Conservation (phyloP, 2,329 filamentous ascomycete species). For the Pseudogymnoascus verrucosus region DNA sequence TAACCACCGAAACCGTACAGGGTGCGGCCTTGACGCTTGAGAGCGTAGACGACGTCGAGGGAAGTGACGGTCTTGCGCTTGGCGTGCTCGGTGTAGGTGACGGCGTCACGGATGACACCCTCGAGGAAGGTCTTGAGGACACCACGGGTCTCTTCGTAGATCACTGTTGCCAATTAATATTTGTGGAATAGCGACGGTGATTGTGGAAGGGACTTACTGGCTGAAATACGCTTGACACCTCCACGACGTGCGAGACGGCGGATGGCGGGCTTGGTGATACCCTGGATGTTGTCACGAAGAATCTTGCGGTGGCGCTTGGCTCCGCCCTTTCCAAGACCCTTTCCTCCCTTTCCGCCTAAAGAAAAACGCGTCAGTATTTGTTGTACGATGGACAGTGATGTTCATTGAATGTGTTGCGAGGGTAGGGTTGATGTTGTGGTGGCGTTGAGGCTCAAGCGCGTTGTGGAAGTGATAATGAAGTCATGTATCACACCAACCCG, state of each 20-base stretch:
- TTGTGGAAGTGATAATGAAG: constrained; percentile 12
- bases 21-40: constrained; percentile 58
- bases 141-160: constrained; percentile 77
- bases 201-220: constrained; percentile 49
- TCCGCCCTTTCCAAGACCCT: constrained; percentile 96
- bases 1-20: constrained; percentile 64
- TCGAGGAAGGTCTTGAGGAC: constrained; percentile 80
- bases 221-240: constrained; percentile 99
- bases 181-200: neutral
- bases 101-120: constrained; percentile 69
- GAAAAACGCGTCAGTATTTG: constrained; percentile 38
- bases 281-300: constrained; percentile 98
- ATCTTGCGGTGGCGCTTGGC: constrained; percentile 99
- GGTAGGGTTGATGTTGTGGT: constrained; percentile 16
- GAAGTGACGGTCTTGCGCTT: constrained; percentile 68
- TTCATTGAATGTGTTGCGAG: constrained; percentile 15
- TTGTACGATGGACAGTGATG: constrained; percentile 11
- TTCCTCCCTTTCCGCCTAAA: constrained; percentile 86
- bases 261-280: constrained; percentile 98
- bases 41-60: constrained; percentile 55
- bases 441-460: constrained; percentile 15
- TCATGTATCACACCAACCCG: constrained; percentile 15
- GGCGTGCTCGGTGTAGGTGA: constrained; percentile 77
- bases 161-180: constrained; percentile 42
- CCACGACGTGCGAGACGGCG: constrained; percentile 97